These are phyloP conservation scores for Isoetes engelmannii DNA, from an alignment of 83 land plant species.

Conservation along the genomic window DNA sequence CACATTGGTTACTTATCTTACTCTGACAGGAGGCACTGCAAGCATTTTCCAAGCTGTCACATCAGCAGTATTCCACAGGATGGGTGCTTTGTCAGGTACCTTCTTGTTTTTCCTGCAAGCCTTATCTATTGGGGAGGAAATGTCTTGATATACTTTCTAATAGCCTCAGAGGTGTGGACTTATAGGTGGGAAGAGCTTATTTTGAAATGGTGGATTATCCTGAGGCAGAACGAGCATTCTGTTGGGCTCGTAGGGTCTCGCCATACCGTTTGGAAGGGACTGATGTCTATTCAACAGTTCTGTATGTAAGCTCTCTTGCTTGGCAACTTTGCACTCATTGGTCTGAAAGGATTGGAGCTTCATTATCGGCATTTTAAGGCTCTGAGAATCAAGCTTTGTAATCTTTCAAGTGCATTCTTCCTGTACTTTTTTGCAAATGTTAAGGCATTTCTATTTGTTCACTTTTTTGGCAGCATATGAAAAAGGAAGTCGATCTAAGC, in stretches of 20 bases:
- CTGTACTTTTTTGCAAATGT: too few species aligned
- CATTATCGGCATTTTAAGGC: neutral
- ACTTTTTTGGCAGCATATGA: conserved; percentile 62
- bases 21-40: conserved; percentile 74
- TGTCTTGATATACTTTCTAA: too few species aligned
- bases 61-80: conserved; percentile 78
- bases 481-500: conserved; percentile 89
- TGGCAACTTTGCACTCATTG: neutral
- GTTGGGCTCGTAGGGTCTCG: conserved; percentile 63
- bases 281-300: conserved; percentile 91
- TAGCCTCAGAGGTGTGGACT: neutral
- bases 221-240: conserved; percentile 85
- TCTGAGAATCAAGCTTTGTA: neutral
- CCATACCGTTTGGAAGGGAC: conserved; percentile 85
- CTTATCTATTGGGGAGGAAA: too few species aligned
- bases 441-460: neutral
- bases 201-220: conserved; percentile 82
- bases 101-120: neutral
- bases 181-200: conserved; percentile 86
- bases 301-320: conserved; percentile 50
- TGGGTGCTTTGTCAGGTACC: conserved; percentile 95
- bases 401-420: too few species aligned
- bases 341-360: neutral
- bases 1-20: neutral
- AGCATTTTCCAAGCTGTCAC: conserved; percentile 57